Evolutionary conservation across 2,329 filamentous ascomycete genomes (phyloP).

Genomic region (Pseudogymnoascus sp.): DNA sequence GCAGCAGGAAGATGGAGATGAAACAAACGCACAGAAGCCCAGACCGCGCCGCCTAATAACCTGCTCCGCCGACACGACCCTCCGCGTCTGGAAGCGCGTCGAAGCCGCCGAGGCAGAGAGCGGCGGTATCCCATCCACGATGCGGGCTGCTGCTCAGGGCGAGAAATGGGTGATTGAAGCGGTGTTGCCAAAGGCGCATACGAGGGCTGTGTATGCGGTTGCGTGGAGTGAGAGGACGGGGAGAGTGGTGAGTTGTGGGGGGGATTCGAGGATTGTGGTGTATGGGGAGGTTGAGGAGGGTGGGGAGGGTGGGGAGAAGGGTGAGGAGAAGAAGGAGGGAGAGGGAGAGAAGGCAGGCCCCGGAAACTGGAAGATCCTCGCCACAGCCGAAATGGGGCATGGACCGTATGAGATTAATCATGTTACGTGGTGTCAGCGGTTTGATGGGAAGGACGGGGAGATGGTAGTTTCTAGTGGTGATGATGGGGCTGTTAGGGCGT

Average conservation of each 20-base stretch:
- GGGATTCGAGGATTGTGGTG: conserved; percentile 72
- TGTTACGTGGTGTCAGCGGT: conserved; percentile 74
- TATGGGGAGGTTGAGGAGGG: conserved; percentile 53
- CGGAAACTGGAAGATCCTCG: conserved; percentile 62
- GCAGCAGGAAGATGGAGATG: conserved; percentile 24
- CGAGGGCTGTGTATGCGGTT: conserved; percentile 73
- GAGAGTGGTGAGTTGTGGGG: conserved; percentile 76
- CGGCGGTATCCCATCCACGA: conserved; percentile 72
- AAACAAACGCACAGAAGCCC: conserved; percentile 34
- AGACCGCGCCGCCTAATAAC: conserved; percentile 55
- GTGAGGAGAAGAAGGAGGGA: conserved; percentile 20
- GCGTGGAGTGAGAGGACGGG: conserved; percentile 74
- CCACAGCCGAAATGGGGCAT: conserved; percentile 64
- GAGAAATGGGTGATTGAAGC: conserved; percentile 79
- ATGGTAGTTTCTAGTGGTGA: conserved; percentile 87
- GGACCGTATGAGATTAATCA: conserved; percentile 94
- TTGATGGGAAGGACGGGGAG: conserved; percentile 60
- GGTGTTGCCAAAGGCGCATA: conserved; percentile 65
- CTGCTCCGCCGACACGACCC: conserved; percentile 74
- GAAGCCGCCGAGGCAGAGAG: conserved; percentile 29
- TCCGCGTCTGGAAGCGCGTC: conserved; percentile 66
- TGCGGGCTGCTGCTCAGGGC: conserved; percentile 60
- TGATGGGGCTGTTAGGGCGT: conserved; percentile 79
- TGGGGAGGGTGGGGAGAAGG: conserved; percentile 19
- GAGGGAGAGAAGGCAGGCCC: conserved; percentile 8